These are phyloP conservation scores for Gaillardinia entomophila DNA, from an alignment of 805 yeast genomes.

Conservation along the genomic window DNA sequence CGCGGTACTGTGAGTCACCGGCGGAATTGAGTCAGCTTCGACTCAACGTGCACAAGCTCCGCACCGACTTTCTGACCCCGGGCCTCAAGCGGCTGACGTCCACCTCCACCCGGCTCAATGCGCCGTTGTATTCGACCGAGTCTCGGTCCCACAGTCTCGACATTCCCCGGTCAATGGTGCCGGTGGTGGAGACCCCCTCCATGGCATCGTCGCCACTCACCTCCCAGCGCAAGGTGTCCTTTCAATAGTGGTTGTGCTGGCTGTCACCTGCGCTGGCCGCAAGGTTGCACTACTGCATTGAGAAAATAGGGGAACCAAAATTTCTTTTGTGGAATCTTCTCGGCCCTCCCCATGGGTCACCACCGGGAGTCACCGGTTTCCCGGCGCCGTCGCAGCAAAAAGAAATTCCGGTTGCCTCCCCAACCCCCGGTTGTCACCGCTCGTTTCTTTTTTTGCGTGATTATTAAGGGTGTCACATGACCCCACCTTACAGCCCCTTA, in stretches of 20 bases:
- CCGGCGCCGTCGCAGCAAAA: background rate
- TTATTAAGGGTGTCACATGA: background rate
- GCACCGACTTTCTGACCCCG: conserved; percentile 39
- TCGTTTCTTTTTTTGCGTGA: background rate
- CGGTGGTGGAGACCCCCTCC: too few species aligned
- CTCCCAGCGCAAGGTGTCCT: too few species aligned
- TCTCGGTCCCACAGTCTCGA: conserved; percentile 20
- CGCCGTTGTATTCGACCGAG: background rate
- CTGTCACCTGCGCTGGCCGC: too few species aligned
- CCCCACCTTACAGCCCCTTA: background rate
- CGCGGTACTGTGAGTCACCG: conserved; percentile 24
- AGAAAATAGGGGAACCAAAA: too few species aligned
- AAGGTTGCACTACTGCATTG: too few species aligned
- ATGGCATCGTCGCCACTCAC: too few species aligned
- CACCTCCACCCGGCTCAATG: background rate
- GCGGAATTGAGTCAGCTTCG: conserved; percentile 34
- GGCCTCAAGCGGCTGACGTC: conserved; percentile 14
- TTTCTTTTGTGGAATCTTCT: background rate
- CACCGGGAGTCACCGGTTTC: background rate
- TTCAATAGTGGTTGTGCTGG: too few species aligned
- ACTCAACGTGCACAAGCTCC: conserved; percentile 31
- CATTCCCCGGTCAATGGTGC: conserved; percentile 12
- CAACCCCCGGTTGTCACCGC: background rate
- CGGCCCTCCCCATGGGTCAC: background rate
- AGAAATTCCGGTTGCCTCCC: background rate